Conservation (phyloP, 2,329 filamentous ascomycete genomes). For the Alternaria atra region DNA sequence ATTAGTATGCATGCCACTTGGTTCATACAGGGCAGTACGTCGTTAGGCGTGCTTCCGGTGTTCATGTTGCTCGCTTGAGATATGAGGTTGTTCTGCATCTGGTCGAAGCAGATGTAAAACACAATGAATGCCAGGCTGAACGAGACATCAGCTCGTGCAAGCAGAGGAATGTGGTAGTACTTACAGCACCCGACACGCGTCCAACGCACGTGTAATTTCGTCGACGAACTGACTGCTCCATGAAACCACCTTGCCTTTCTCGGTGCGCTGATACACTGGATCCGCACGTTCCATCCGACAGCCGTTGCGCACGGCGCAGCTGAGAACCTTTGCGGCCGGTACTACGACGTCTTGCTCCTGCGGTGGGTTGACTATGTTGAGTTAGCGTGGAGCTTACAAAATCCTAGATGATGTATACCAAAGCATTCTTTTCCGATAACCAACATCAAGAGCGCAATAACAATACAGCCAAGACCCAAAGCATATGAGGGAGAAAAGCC, state of each 20-base stretch:
- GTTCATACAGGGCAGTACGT: slow-evolving; percentile 46
- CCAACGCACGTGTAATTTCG: slow-evolving; percentile 41
- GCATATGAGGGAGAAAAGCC: slow-evolving; percentile 74
- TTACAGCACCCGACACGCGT: slow-evolving; percentile 43
- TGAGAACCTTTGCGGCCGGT: slow-evolving; percentile 36
- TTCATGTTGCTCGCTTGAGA: slow-evolving; percentile 51
- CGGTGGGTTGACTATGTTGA: slow-evolving; percentile 17
- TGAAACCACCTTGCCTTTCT: slow-evolving; percentile 30
- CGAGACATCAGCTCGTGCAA: neutral
- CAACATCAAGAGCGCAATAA: slow-evolving; percentile 66
- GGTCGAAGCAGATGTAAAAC: slow-evolving; percentile 51
- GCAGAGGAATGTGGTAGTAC: neutral
- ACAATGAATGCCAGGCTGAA: slow-evolving; percentile 41
- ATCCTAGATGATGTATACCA: neutral
- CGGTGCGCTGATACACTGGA: slow-evolving; percentile 36
- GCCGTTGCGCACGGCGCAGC: slow-evolving; percentile 37
- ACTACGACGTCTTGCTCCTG: slow-evolving; percentile 37
- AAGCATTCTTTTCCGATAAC: slow-evolving; percentile 37
- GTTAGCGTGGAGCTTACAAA: neutral
- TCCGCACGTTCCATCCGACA: slow-evolving; percentile 39
- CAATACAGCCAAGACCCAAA: slow-evolving; percentile 70
- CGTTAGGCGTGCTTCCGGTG: slow-evolving; percentile 45
- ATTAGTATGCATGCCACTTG: slow-evolving; percentile 47
- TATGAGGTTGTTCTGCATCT: slow-evolving; percentile 52
- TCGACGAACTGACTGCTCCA: slow-evolving; percentile 40